A percentile compares a stretch with the other conserved stretches of the same genome.
Evolutionary conservation across 1,284 basidiomycete genomes (phyloP).

Genomic region (Cutaneotrichosporon dermatis): DNA sequence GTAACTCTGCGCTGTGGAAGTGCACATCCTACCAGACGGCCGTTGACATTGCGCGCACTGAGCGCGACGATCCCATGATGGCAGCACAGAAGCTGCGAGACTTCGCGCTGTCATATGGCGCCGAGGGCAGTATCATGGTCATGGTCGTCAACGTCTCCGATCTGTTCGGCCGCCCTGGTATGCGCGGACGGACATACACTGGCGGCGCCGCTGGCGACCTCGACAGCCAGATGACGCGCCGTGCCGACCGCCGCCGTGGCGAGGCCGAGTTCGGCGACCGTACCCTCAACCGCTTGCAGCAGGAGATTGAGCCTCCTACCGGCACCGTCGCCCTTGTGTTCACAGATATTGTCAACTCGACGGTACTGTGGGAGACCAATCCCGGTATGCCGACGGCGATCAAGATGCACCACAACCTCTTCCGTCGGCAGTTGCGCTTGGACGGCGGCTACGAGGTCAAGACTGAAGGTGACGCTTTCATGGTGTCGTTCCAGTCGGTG

Average conservation of each 20-base stretch:
- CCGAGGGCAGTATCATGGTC: conserved; percentile 91
- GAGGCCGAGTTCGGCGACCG: conserved; percentile 46
- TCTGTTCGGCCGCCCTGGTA: conserved; percentile 56
- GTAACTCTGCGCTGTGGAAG: conserved; percentile 90
- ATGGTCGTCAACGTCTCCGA: conserved; percentile 90
- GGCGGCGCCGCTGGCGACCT: background rate
- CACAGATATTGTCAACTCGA: conserved; percentile 97
- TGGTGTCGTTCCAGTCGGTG: conserved; percentile 93
- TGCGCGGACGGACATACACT: background rate
- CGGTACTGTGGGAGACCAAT: conserved; percentile 94
- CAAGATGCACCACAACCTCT: conserved; percentile 80
- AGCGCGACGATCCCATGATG: conserved; percentile 85
- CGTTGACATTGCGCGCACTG: conserved; percentile 88
- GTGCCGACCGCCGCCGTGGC: conserved; percentile 38
- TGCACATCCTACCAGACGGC: conserved; percentile 93
- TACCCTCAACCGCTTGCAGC: conserved; percentile 60
- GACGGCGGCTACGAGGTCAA: conserved; percentile 99
- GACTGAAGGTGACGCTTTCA: conserved; percentile 98
- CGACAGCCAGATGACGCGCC: background rate
- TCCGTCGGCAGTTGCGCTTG: conserved; percentile 79
- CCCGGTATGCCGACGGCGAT: conserved; percentile 94
- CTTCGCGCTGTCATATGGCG: conserved; percentile 94
- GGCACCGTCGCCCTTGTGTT: conserved; percentile 94
- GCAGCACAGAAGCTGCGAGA: conserved; percentile 93
- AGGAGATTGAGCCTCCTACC: conserved; percentile 79